phyloP scores from a whole-genome alignment of 352 stramenopile species.

The Globisporangium carolinianum region DNA sequence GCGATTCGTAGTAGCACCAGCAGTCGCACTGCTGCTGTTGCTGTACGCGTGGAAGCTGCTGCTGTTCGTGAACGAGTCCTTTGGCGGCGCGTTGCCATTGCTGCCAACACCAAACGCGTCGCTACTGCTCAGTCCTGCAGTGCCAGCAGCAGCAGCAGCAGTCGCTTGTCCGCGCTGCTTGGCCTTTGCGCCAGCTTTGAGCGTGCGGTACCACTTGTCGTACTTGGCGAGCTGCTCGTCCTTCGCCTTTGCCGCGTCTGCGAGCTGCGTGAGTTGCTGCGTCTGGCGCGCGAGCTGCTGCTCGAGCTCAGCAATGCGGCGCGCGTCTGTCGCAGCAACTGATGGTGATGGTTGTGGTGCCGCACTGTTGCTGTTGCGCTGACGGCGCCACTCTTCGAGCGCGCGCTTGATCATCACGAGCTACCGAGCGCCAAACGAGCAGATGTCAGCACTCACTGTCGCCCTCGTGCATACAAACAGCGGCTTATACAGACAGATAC shows the following conservation, averaged over 20 bases:
- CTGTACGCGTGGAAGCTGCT: constrained; percentile 48
- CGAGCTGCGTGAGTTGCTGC: constrained; percentile 52
- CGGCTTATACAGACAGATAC: not conserved
- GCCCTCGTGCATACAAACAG: not conserved
- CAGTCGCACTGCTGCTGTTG: not conserved
- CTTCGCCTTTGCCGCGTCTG: constrained; percentile 38
- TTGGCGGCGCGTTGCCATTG: constrained; percentile 13
- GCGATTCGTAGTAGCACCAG: not conserved
- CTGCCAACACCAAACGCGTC: not conserved
- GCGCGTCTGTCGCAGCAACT: not conserved
- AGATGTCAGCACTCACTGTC: no score
- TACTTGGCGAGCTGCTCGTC: constrained; percentile 77
- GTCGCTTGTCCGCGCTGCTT: constrained; percentile 64
- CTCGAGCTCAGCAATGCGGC: constrained; percentile 18
- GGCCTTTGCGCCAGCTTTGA: constrained; percentile 76
- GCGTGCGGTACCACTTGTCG: constrained; percentile 82
- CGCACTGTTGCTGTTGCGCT: constrained; percentile 25
- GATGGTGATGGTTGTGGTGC: not conserved
- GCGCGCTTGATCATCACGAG: constrained; percentile 86
- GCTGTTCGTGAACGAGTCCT: constrained; percentile 63
- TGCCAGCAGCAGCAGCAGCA: not conserved
- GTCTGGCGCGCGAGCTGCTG: constrained; percentile 39
- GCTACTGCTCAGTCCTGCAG: no score
- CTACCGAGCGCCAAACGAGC: constrained; percentile 14
- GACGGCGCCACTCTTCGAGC: constrained; percentile 83